Evolutionary conservation across 2,329 filamentous ascomycete genomes (phyloP), one percentile per base, ranked within the genome.

Genomic region (Plenodomus tracheiphilus): DNA sequence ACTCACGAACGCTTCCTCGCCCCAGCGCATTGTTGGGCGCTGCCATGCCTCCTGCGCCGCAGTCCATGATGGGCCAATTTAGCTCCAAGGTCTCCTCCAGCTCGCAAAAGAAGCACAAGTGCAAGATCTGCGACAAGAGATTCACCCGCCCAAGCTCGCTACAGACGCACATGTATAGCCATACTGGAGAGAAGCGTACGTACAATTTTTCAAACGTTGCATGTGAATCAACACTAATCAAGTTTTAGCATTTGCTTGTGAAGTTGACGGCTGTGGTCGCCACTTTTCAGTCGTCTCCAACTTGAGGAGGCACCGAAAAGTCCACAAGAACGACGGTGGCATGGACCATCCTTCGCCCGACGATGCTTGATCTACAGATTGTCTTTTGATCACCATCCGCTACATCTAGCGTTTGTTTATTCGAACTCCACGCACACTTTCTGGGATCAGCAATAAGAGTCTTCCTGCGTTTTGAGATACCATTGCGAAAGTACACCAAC

Each of bases 101-200:
- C 76, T 94, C 93, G 9, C 91, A 97, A 71, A 97, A 97, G 85
- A 97, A 97, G 81, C 94, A 97, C 79, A 97, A 97, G 80, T 97
- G 93, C 83, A 97, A 96, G 77, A 89, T 97, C 51, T 97, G 93
- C 79, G 93, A 97, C 75, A 97, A 97, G 82, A 86, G 93, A 37
- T 97, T 97, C 73, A 97, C 93, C 2, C 84, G 93, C 46, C 93
- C 93, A 1, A 96, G 91, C 69, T 97, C 93, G 13, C 75, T 97
- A 34, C 93, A 97, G 71, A 97, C 93, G 25, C 93, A 97, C 71
- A 97, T 97, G 89, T 97, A 97, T 77, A 96, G 91, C 75, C 93
- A 97, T 70, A 97, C 93, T 47, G 93, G 93, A 70, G 93, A 97
- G 75, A 97, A 97, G 79, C 93, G 91, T 96, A 84, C 81, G 91